Percentiles rank a stretch among this genome's conserved stretches.
Conservation (phyloP, 441 rosid species). For the Erodium moschatum region DNA sequence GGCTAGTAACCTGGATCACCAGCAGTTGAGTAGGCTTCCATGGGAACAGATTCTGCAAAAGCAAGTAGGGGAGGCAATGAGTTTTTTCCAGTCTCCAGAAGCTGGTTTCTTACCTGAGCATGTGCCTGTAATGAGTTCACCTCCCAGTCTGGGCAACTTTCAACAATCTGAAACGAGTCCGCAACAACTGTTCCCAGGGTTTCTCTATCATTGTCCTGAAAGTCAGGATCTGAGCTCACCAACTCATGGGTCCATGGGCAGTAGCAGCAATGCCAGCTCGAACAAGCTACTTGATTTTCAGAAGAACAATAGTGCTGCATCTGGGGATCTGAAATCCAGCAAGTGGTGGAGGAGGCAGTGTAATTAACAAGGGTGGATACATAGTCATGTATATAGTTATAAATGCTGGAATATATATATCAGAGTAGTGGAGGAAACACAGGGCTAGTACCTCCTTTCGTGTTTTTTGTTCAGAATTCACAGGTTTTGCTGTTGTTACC, state of each 20-base stretch:
- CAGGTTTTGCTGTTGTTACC: neutral
- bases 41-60: slow-evolving; percentile 2
- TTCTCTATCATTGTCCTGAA: neutral
- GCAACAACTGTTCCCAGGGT: slow-evolving; percentile 9
- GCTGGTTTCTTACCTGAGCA: neutral
- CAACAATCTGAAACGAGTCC: slow-evolving; percentile 7
- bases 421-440: neutral
- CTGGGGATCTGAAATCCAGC: neutral
- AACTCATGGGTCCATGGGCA: slow-evolving; percentile 8
- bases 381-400: neutral
- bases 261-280: slow-evolving; percentile 4
- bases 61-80: slow-evolving; percentile 4
- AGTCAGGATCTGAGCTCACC: slow-evolving; percentile 1
- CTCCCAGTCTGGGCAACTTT: neutral
- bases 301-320: neutral
- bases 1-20: slow-evolving; percentile 17
- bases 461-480: neutral
- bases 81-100: slow-evolving; percentile 4
- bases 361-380: slow-evolving; percentile 6
- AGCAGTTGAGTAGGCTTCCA: slow-evolving; percentile 8
- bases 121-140: neutral
- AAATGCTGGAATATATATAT: neutral
- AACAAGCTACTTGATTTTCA: neutral
- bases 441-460: neutral
- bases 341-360: neutral